Evolutionary conservation across 192 early-diverging fungal species (phyloP), one percentile per base, ranked within the genome.

Genomic region (Borealophlyctis nickersoniae): DNA sequence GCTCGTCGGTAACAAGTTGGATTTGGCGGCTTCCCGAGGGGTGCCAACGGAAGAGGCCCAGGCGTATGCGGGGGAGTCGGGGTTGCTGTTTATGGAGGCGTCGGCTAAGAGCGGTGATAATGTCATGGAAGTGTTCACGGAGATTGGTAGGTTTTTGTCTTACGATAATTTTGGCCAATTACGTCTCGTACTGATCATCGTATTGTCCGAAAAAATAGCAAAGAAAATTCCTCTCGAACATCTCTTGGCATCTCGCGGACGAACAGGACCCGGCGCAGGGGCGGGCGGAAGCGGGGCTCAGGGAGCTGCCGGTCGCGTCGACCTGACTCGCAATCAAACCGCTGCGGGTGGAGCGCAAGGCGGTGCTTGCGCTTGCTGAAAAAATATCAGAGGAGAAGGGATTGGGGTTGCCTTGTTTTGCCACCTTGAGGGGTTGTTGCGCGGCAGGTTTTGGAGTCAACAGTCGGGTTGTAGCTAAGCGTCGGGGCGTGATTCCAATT

Each of bases 1-100:
- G 7, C 81, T 98, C 36, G 92, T 93, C 19, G 96, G 94, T 33
- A 98, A 98, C 81, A 98, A 98, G 77, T 77, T 94, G 36, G 96
- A 98, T 75, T 71, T 98, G 60, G 85, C 71, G 4, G 81, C 80
- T 30, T 77, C 78, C 23, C 82, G 92, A 49, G 82, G 83, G 45
- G 83, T 94, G 2, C 67, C 81, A 7, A 79, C 83, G 2, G 91
- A 90, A 49, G 91, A 92, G 32, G 94, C 88, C 0, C 52, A 70
- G 53, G 74, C 75, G 31, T 92, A 91, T 62, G 92, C 92, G 0
- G 77, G 85, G n/a, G 89, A 93, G 62, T 71, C 79, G 27, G 88
- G 87, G 4, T 76, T 98, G 36, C 71, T 95, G 58, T 96, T 92
- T 72, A 79, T 89, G 63, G 93, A 98, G 79, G 91, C 96, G 31